phyloP scores from a whole-genome alignment of 1,284 basidiomycete species.

The Leccinum huronense region DNA sequence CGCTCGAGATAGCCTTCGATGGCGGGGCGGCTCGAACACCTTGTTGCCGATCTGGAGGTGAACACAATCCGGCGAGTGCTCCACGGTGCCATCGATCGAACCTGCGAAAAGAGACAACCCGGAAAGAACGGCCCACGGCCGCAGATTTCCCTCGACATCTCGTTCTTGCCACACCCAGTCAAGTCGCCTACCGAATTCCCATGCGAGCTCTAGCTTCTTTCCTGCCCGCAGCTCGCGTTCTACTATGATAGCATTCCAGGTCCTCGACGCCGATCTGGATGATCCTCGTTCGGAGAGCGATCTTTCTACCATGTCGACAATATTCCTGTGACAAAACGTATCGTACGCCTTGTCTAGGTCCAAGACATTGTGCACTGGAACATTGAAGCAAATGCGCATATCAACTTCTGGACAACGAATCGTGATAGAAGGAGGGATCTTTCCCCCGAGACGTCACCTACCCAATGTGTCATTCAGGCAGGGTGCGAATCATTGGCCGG shows the following conservation, averaged over 20 bases:
- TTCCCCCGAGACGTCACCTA: slow-evolving; percentile 63
- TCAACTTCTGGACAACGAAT: slow-evolving; percentile 37
- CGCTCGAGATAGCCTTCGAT: slow-evolving; percentile 81
- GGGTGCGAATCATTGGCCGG: background rate
- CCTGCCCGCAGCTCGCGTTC: slow-evolving; percentile 54
- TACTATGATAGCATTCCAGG: slow-evolving; percentile 66
- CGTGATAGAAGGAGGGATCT: slow-evolving; percentile 44
- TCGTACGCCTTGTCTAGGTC: slow-evolving; percentile 37
- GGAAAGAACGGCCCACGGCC: slow-evolving; percentile 71
- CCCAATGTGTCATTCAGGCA: slow-evolving; percentile 8
- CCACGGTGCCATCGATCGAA: no score
- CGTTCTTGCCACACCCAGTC: slow-evolving; percentile 80
- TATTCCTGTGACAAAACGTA: slow-evolving; percentile 57
- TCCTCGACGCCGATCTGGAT: slow-evolving; percentile 28
- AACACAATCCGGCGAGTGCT: slow-evolving; percentile 53
- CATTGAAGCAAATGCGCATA: slow-evolving; percentile 38
- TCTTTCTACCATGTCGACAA: slow-evolving; percentile 57
- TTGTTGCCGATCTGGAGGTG: slow-evolving; percentile 52
- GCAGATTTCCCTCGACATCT: slow-evolving; percentile 59
- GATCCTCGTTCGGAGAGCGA: slow-evolving; percentile 41
- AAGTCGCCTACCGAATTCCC: slow-evolving; percentile 67
- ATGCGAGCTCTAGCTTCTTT: slow-evolving; percentile 67
- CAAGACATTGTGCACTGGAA: slow-evolving; percentile 22
- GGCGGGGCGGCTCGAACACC: slow-evolving; percentile 67
- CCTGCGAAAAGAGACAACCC: slow-evolving; percentile 72